Percentiles rank a stretch among this genome's conserved stretches.
Evolutionary conservation across 768 basidiomycete genomes (phyloP).

Genomic region (Amanita pseudoporphyria): DNA sequence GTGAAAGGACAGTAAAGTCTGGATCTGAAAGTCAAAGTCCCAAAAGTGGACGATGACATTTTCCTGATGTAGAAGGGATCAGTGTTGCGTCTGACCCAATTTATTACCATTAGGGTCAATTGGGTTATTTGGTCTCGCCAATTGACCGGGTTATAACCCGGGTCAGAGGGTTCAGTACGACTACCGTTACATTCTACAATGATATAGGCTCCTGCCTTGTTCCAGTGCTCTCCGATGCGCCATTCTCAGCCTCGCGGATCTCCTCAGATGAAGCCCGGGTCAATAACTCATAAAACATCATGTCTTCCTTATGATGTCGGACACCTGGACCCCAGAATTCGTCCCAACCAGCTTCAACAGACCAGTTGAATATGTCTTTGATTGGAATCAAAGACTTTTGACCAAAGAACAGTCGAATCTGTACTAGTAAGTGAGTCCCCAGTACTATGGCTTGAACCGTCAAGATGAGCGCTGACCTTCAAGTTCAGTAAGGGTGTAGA

Average conservation of each 20-base stretch:
- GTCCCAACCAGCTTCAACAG: no score
- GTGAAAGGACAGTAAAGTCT: no score
- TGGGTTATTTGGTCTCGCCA: neutral
- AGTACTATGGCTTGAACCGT: neutral
- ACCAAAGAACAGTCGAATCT: neutral
- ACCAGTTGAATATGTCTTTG: conserved; percentile 1
- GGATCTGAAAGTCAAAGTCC: no score
- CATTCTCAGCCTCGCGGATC: neutral
- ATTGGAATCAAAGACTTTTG: neutral
- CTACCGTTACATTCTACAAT: neutral
- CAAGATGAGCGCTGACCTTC: neutral
- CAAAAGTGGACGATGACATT: no score
- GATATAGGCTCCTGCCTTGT: neutral
- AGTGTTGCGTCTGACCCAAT: neutral
- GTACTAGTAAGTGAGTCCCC: neutral
- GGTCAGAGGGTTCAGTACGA: neutral
- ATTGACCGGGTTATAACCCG: neutral
- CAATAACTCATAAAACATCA: neutral
- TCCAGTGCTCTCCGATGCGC: neutral
- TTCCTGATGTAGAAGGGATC: no score
- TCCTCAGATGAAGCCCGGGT: neutral
- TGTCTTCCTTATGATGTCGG: neutral
- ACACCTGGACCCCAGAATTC: neutral
- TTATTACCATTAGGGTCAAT: neutral
- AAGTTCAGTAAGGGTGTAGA: neutral